A percentile compares a stretch with the other conserved stretches of the same genome.
Conservation (phyloP, 2,329 filamentous ascomycete genomes). For the Claviceps sp. region DNA sequence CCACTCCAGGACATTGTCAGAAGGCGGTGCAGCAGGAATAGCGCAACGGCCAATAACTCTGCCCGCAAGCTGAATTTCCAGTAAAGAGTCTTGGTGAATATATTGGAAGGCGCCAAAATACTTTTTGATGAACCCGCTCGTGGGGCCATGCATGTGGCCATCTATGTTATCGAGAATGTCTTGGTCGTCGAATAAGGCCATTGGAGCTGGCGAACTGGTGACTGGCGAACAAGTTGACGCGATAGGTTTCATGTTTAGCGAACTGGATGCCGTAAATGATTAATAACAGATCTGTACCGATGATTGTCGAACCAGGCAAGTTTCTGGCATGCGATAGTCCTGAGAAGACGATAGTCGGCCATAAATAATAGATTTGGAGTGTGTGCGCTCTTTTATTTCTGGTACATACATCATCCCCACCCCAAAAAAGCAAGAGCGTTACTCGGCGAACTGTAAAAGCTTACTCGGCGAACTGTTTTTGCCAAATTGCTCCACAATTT, state of each 20-base stretch:
- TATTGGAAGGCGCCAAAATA: slow-evolving; percentile 8
- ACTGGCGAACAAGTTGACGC: neutral
- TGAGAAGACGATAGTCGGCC: no score
- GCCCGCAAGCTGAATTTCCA: slow-evolving; percentile 3
- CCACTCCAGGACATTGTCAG: slow-evolving; percentile 7
- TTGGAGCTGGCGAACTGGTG: neutral
- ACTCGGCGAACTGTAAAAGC: no score
- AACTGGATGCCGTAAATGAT: neutral
- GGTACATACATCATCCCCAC: no score
- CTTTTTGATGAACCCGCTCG: slow-evolving; percentile 8
- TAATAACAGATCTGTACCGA: neutral
- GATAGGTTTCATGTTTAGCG: neutral
- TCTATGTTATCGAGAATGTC: neutral
- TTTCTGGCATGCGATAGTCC: no score
- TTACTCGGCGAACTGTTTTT: no score
- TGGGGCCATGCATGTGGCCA: slow-evolving; percentile 9
- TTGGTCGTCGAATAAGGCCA: neutral
- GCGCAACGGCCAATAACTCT: neutral
- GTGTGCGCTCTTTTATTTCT: no score
- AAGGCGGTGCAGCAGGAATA: neutral
- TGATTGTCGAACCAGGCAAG: no score
- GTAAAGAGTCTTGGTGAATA: slow-evolving; percentile 4
- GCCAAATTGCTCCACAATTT: no score
- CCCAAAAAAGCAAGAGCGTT: no score
- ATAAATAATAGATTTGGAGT: no score